Evolutionary conservation across 2,329 filamentous ascomycete species (phyloP).

Genomic region (Helminthosporium solani): DNA sequence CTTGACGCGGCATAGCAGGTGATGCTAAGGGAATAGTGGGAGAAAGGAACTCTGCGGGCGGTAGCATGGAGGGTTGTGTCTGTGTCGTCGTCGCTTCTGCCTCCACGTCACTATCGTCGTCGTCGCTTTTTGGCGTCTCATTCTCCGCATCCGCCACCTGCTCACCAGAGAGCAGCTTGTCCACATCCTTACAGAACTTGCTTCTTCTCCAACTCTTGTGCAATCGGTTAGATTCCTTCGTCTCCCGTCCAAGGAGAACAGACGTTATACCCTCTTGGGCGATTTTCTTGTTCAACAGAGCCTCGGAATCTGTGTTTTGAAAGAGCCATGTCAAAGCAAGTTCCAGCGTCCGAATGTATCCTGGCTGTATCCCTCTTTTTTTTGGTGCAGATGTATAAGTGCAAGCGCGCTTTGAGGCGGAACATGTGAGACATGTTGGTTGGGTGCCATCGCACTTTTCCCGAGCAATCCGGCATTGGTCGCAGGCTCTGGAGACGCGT

Average conservation of each 20-base stretch:
- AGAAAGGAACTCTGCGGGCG: constrained; percentile 5
- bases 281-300: constrained; percentile 57
- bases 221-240: constrained; percentile 56
- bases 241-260: constrained; percentile 55
- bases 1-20: constrained; percentile 1
- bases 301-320: constrained; percentile 61
- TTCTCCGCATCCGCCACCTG: constrained; percentile 15
- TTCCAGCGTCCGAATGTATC: constrained; percentile 74
- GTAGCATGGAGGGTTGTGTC: constrained; percentile 6
- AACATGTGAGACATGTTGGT: constrained; percentile 67
- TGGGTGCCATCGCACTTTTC: constrained; percentile 73
- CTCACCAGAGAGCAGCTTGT: constrained; percentile 58
- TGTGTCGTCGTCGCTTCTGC: constrained; percentile 8
- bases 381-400: constrained; percentile 72
- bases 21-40: constrained; percentile 3
- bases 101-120: constrained; percentile 29
- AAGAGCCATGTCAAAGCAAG: constrained; percentile 67
- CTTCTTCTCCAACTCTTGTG: constrained; percentile 65
- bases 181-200: constrained; percentile 62
- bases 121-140: constrained; percentile 24
- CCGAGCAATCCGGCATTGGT: constrained; percentile 65
- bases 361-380: constrained; percentile 74
- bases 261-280: constrained; percentile 50
- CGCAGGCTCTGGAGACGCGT: constrained; percentile 67
- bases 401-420: constrained; percentile 62